phyloP scores from a whole-genome alignment of 2,329 filamentous ascomycete species.

The Aspergillus bombycis region DNA sequence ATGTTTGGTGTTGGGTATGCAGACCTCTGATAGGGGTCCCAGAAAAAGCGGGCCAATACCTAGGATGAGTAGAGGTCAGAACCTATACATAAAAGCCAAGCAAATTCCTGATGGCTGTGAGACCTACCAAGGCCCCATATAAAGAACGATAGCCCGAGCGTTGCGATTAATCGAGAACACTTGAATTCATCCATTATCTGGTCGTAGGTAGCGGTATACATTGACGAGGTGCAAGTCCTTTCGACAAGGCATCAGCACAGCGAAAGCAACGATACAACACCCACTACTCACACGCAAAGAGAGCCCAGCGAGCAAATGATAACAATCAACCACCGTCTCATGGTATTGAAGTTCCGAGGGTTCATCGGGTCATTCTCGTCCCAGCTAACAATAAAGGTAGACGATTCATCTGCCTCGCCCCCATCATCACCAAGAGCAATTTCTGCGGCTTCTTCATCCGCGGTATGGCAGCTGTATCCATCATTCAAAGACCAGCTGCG shows the following conservation, averaged over 20 bases:
- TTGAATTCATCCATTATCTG: conserved; percentile 77
- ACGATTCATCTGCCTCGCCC: conserved; percentile 23
- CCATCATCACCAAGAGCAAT: conserved; percentile 14
- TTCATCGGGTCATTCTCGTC: conserved; percentile 74
- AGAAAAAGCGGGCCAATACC: conserved; percentile 65
- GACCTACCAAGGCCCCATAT: conserved; percentile 71
- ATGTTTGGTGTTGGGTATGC: conserved; percentile 2
- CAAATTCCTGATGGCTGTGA: neutral
- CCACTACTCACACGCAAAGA: conserved; percentile 75
- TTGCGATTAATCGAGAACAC: conserved; percentile 71
- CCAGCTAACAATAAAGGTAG: conserved; percentile 70
- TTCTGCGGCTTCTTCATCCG: conserved; percentile 29
- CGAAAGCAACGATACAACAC: neutral
- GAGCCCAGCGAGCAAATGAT: conserved; percentile 73
- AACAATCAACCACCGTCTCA: conserved; percentile 80
- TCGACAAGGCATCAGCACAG: conserved; percentile 9
- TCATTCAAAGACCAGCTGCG: conserved; percentile 42
- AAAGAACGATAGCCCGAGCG: conserved; percentile 79
- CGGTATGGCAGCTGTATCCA: conserved; percentile 32
- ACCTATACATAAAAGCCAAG: neutral
- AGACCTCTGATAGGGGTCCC: conserved; percentile 64
- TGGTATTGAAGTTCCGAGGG: conserved; percentile 68
- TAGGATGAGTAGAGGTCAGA: conserved; percentile 20
- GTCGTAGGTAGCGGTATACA: conserved; percentile 81
- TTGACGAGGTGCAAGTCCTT: conserved; percentile 82